Evolutionary conservation across 345 rosid species (phyloP).

Genomic region (Pseudoturritis turrita): DNA sequence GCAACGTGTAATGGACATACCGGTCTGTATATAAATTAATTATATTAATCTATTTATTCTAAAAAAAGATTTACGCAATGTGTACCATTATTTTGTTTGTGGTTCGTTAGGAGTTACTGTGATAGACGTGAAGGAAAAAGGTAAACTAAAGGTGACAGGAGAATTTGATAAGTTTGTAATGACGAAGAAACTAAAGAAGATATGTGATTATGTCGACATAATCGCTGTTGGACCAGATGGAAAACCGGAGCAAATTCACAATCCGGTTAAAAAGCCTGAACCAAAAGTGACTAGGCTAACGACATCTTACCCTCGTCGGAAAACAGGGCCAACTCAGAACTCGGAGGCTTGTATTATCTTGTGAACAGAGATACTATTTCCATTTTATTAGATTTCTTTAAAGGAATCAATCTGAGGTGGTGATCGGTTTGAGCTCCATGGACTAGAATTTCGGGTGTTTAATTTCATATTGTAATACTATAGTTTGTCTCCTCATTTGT

Average conservation of each 20-base stretch:
- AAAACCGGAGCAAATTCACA: background rate
- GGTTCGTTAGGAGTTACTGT: background rate
- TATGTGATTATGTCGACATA: background rate
- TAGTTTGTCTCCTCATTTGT: too few relatives aligned
- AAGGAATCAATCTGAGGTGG: background rate
- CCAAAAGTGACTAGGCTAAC: background rate
- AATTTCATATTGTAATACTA: too few relatives aligned
- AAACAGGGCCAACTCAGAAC: too few relatives aligned
- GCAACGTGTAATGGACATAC: too few relatives aligned
- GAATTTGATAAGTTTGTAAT: background rate
- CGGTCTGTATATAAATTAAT: too few relatives aligned
- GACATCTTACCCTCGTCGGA: background rate
- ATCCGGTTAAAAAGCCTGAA: background rate
- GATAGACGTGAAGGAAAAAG: constrained; percentile 10
- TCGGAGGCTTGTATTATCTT: too few relatives aligned
- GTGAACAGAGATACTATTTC: too few relatives aligned
- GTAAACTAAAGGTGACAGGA: constrained; percentile 5
- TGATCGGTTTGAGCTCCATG: background rate
- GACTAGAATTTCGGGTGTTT: too few relatives aligned
- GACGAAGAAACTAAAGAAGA: background rate
- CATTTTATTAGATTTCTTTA: too few relatives aligned
- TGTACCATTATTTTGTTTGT: too few relatives aligned
- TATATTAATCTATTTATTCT: too few relatives aligned
- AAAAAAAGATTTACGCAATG: too few relatives aligned
- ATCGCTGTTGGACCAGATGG: background rate